Evolutionary conservation across 2,329 filamentous ascomycete species (phyloP), one percentile per base, ranked within the genome.

Genomic region (Setomelanomma holmii): DNA sequence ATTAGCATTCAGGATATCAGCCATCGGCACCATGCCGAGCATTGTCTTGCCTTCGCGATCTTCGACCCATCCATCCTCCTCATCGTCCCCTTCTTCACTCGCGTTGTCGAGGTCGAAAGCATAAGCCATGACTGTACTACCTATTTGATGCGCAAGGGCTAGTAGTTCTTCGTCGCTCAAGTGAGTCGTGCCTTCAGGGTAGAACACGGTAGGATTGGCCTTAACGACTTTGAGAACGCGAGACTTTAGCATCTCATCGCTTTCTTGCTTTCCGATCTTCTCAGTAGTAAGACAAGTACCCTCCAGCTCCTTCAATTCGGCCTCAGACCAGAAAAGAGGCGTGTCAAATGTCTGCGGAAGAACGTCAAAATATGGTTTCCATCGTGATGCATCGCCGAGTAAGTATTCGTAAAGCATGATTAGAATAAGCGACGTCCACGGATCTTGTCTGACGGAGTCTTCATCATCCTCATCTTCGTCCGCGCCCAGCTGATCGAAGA

Each of bases 21-120:
- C 63, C 63, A 66, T 66, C 1, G 63, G 63, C 16, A 64, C 63
- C 63, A 66, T 66, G 2, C 63, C 63, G 3, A 66, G 51, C 41
- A 63, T 59, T 7, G 51, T 60, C 8, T 53, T 58, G 6, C 58
- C 63, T 11, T 66, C 63, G 4, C 50, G 61, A n/a, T 66, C 63
- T 20, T 64, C 58, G 1, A 63, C 45, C 63, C 63, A 66, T 5
- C 63, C 63, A 14, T 66, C 63, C 22, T 66, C 63, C 12, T 60
- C 63, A 4, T 59, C 56, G 8, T 66, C 61, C 0, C 49, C 47
- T 4, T 61, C 44, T 2, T 64, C 63, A 4, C 55, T 49, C 4
- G 58, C 54, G 8, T 61, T 57, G 1, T 61, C 61, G 3, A 66
- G 51, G 21, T 66, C 61, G 12, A 66, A 66, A 8, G 61, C 63